Evolutionary conservation across 2,329 filamentous ascomycete species (phyloP).

Genomic region (Huntiella omanensis): DNA sequence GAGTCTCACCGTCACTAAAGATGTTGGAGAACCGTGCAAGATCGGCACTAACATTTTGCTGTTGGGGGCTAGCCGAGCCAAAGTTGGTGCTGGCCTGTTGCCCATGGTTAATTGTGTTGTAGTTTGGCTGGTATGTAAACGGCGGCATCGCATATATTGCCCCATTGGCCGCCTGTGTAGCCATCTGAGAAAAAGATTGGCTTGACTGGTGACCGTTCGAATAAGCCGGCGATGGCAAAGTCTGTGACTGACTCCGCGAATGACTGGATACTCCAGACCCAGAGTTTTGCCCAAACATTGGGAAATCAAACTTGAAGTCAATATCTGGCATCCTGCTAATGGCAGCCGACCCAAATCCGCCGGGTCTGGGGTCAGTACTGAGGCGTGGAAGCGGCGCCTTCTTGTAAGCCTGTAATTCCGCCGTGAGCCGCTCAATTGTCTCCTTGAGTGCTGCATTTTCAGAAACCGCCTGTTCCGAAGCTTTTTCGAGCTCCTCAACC

Average conservation of each 20-base stretch:
- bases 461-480: conserved; percentile 61
- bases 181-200: conserved; percentile 1
- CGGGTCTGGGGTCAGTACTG: conserved; percentile 15
- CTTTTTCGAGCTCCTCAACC: conserved; percentile 59
- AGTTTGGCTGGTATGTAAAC: background rate
- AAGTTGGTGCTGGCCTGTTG: background rate
- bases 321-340: conserved; percentile 48
- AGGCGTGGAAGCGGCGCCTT: conserved; percentile 52
- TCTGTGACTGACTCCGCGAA: conserved; percentile 12
- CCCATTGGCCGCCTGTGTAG: conserved; percentile 5
- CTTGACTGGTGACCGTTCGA: background rate
- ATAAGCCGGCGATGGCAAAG: background rate
- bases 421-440: conserved; percentile 75
- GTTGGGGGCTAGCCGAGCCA: background rate
- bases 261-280: conserved; percentile 18
- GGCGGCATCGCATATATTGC: background rate
- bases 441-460: conserved; percentile 70
- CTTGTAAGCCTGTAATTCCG: conserved; percentile 76
- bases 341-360: conserved; percentile 26
- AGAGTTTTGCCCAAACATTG: conserved; percentile 67
- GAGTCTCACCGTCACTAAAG: conserved; percentile 1
- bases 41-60: background rate
- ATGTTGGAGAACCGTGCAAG: conserved; percentile 7
- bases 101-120: background rate
- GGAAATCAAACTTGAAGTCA: conserved; percentile 91